Evolutionary conservation across 73 alveolate species (phyloP).

Genomic region (Paramecium sonneborni): DNA sequence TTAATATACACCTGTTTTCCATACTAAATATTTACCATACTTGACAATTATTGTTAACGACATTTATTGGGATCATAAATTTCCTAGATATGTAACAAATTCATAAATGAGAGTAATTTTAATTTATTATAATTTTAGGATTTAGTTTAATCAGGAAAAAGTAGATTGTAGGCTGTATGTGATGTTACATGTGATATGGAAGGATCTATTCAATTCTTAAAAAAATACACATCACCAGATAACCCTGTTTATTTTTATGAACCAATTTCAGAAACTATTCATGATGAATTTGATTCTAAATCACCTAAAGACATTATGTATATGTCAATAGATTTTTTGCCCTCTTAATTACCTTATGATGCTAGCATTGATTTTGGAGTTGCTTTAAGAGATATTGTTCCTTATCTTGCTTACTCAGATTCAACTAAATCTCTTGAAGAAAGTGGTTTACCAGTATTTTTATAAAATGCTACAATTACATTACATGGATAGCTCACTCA

Average conservation of each 20-base stretch:
- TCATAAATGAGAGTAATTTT: constrained; percentile 52
- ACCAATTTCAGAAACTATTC: constrained; percentile 68
- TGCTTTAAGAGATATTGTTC: constrained; percentile 34
- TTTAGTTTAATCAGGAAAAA: constrained; percentile 67
- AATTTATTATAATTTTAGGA: neutral
- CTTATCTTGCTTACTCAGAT: constrained; percentile 33
- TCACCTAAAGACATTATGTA: constrained; percentile 72
- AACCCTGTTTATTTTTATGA: constrained; percentile 82
- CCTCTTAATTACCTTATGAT: constrained; percentile 89
- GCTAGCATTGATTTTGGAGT: constrained; percentile 70
- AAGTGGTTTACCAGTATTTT: neutral
- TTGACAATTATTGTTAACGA: constrained; percentile 76
- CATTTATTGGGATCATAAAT: constrained; percentile 86
- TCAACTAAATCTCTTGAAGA: constrained; percentile 11
- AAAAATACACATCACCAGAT: constrained; percentile 81
- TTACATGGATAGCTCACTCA: constrained; percentile 41
- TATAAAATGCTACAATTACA: constrained; percentile 27
- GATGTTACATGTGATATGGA: constrained; percentile 91
- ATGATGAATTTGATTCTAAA: constrained; percentile 50
- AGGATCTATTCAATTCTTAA: constrained; percentile 85
- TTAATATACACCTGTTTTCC: constrained; percentile 72
- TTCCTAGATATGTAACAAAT: constrained; percentile 79
- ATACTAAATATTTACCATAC: constrained; percentile 71
- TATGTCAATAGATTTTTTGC: constrained; percentile 86
- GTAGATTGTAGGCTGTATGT: constrained; percentile 82